phyloP scores from a whole-genome alignment of 2,329 filamentous ascomycete species.

The Diaporthe sp. region DNA sequence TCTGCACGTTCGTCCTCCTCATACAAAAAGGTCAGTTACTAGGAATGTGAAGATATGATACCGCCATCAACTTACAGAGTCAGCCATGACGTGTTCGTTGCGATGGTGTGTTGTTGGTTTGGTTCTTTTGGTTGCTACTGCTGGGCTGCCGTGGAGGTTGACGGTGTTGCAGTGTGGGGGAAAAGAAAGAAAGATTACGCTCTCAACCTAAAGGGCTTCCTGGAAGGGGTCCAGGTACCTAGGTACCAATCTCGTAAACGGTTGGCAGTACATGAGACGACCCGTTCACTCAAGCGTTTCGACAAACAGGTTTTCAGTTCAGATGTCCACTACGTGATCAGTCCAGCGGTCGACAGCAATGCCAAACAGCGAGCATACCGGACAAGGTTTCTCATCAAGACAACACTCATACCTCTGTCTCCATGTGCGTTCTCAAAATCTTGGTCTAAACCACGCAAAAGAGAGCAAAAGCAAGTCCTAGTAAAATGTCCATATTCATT shows the following conservation, averaged over 20 bases:
- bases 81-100: not conserved
- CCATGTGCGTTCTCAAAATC: too few relatives aligned
- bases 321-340: not conserved
- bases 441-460: too few relatives aligned
- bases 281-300: not conserved
- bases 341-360: too few relatives aligned
- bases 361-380: too few relatives aligned
- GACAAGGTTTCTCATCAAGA: too few relatives aligned
- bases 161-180: not conserved
- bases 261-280: not conserved
- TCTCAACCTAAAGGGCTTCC: not conserved
- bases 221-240: not conserved
- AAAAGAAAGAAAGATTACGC: not conserved
- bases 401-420: too few relatives aligned
- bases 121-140: not conserved
- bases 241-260: not conserved
- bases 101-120: not conserved
- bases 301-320: not conserved
- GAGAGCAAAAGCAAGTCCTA: not conserved
- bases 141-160: not conserved
- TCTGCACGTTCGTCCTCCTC: too few relatives aligned
- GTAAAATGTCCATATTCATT: conserved; percentile 9
- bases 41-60: rapidly evolving
- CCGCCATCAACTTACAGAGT: not conserved
- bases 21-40: too few relatives aligned